These are phyloP conservation scores for Favolaschia claudopus DNA, from an alignment of 768 basidiomycete species.

Conservation along the genomic window DNA sequence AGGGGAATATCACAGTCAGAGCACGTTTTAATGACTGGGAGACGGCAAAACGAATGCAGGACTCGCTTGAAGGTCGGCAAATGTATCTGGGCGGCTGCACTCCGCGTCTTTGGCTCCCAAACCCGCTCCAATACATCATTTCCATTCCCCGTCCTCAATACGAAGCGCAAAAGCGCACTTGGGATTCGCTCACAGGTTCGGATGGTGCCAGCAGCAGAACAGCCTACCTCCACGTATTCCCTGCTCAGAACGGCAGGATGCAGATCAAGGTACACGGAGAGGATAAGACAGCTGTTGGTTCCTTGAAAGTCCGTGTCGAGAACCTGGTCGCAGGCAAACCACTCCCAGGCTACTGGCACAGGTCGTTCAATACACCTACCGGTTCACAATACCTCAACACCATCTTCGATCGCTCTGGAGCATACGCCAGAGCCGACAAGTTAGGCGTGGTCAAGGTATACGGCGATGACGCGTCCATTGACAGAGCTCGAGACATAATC, in stretches of 20 bases:
- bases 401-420: constrained; percentile 45
- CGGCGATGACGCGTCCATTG: constrained; percentile 48
- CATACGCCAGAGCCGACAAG: constrained; percentile 55
- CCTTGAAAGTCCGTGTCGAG: constrained; percentile 68
- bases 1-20: constrained; percentile 44
- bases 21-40: constrained; percentile 60
- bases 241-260: constrained; percentile 30
- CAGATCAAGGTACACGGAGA: constrained; percentile 57
- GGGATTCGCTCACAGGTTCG: constrained; percentile 51
- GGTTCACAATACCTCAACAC: constrained; percentile 44
- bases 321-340: constrained; percentile 58
- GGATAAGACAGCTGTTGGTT: constrained; percentile 60
- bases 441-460: constrained; percentile 53
- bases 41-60: constrained; percentile 49
- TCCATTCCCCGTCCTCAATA: constrained; percentile 57
- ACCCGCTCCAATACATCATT: constrained; percentile 59
- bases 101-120: constrained; percentile 51
- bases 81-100: constrained; percentile 39
- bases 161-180: constrained; percentile 55
- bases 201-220: constrained; percentile 41
- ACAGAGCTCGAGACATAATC: constrained; percentile 53
- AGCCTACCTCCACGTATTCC: constrained; percentile 41
- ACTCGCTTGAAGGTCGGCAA: constrained; percentile 43
- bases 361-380: constrained; percentile 40
- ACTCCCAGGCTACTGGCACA: constrained; percentile 58